Conservation (phyloP, 2,329 filamentous ascomycete species). For the Fusarium albosuccineum region DNA sequence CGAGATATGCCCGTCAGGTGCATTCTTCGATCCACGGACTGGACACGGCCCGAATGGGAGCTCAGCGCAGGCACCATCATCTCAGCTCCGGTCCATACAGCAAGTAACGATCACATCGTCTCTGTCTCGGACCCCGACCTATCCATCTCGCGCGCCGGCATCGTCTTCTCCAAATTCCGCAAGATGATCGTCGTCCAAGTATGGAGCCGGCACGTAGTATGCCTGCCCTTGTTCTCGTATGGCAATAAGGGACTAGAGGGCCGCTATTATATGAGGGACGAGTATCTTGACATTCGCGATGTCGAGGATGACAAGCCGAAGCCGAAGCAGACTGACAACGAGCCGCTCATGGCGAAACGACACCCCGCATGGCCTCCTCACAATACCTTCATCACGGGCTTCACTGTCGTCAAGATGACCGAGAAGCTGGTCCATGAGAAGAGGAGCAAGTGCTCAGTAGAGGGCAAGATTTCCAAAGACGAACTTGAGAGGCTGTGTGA, state of each 20-base stretch:
- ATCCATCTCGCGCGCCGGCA: constrained; percentile 25
- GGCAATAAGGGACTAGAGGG: constrained; percentile 27
- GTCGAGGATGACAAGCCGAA: not conserved
- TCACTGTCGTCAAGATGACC: constrained; percentile 37
- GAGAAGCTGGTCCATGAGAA: constrained; percentile 22
- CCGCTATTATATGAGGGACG: constrained; percentile 14
- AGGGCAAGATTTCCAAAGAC: constrained; percentile 14
- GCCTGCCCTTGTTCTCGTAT: constrained; percentile 40
- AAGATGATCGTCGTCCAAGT: constrained; percentile 39
- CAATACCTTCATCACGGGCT: constrained; percentile 24
- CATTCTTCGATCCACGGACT: constrained; percentile 10
- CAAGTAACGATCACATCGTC: constrained; percentile 20
- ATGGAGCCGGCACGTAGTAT: constrained; percentile 36
- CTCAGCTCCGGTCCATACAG: constrained; percentile 33
- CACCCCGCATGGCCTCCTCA: constrained; percentile 8
- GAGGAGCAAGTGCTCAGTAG: constrained; percentile 34
- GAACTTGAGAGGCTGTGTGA: constrained; percentile 18
- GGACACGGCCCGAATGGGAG: not conserved
- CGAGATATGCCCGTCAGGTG: constrained; percentile 2
- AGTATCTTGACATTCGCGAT: constrained; percentile 42
- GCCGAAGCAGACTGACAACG: constrained; percentile 5
- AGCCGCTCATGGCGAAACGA: constrained; percentile 20
- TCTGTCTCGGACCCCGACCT: constrained; percentile 11
- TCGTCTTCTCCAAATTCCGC: constrained; percentile 43
- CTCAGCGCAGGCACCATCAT: constrained; percentile 36